Percentiles rank a stretch among this genome's conserved stretches.
phyloP scores from a whole-genome alignment of 2,329 filamentous ascomycete species.

The Sporothrix dimorphospora region DNA sequence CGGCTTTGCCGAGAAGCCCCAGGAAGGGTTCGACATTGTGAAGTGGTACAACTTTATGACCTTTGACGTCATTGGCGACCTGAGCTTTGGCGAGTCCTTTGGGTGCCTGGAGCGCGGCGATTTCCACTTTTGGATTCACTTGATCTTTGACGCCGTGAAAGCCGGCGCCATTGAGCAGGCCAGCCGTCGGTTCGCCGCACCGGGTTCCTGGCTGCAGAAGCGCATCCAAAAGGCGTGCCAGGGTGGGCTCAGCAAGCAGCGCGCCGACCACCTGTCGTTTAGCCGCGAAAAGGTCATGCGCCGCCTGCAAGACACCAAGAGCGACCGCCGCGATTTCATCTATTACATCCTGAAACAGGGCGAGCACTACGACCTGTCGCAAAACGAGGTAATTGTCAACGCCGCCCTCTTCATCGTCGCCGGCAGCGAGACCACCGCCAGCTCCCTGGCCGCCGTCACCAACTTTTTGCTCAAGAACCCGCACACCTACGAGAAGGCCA shows the following conservation, averaged over 20 bases:
- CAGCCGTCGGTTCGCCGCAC: constrained; percentile 25
- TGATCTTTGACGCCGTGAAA: constrained; percentile 31
- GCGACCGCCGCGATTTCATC: constrained; percentile 31
- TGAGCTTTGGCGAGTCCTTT: constrained; percentile 37
- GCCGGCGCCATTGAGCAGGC: constrained; percentile 29
- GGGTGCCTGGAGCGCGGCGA: constrained; percentile 34
- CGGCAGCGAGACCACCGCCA: constrained; percentile 53
- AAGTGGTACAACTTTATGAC: constrained; percentile 36
- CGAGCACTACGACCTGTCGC: constrained; percentile 31
- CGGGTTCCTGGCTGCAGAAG: constrained; percentile 27
- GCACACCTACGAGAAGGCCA: constrained; percentile 32
- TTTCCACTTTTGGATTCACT: constrained; percentile 35
- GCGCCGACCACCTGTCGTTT: constrained; percentile 27
- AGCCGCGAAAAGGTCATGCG: constrained; percentile 31
- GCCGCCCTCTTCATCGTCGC: constrained; percentile 44
- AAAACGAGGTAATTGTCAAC: constrained; percentile 33
- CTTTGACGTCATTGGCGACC: constrained; percentile 37
- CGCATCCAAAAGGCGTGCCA: constrained; percentile 27
- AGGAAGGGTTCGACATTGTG: constrained; percentile 51
- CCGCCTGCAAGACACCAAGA: constrained; percentile 29
- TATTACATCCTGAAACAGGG: constrained; percentile 33
- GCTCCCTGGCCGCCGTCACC: constrained; percentile 40
- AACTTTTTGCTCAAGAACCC: constrained; percentile 41
- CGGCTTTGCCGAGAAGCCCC: constrained; percentile 20
- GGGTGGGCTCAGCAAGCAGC: constrained; percentile 23